Evolutionary conservation across 768 basidiomycete species (phyloP), one percentile per base, ranked within the genome.

Genomic region (Boletus subcaerulescens): DNA sequence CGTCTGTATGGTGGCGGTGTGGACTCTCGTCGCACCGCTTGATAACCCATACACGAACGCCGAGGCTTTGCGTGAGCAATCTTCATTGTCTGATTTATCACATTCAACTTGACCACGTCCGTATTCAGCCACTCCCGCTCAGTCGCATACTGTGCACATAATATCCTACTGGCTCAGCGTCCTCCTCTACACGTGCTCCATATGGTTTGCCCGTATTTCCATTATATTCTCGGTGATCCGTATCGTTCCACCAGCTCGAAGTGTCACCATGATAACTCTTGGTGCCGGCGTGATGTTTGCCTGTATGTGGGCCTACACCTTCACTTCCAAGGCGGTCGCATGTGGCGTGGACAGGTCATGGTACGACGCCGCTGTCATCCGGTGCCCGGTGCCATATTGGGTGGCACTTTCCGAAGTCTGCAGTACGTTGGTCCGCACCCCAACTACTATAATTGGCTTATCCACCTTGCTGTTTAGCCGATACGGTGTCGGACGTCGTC

Each of bases 341-440:
- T 78, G 18, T 81, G 77, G 63, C 67, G 74, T 60, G 63, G 35
- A 46, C 51, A 53, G 14, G 43, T 52, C 55, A 13, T 82, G 81
- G 80, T 77, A 78, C 49, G 17, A 70, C 12, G 18, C 42, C 14
- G 3, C 36, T 0, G 67, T 64, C 43, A 71, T 79, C 0, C 75
- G 75, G 52, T 83, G 82, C 53, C 65, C 66, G 18, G 71, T 82
- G 17, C 72, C 72, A 24, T 67, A 70, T 31, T 73, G 79, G 60
- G 74, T 85, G 15, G 83, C 77, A 0, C 64, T 83, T 9, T 73
- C 73, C n/a, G 81, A 84, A 62, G 67, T 84, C 48, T 71, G 74
- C 53, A 77, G 83, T 83, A 55, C 57, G 81, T 74, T 6, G 26
- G 11, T 38, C 10, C 32, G 7, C 3, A 1, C 11, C 15, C 4